Evolutionary conservation across 495 filamentous ascomycete species (phyloP).

Genomic region (Lasiosphaeria ovina): DNA sequence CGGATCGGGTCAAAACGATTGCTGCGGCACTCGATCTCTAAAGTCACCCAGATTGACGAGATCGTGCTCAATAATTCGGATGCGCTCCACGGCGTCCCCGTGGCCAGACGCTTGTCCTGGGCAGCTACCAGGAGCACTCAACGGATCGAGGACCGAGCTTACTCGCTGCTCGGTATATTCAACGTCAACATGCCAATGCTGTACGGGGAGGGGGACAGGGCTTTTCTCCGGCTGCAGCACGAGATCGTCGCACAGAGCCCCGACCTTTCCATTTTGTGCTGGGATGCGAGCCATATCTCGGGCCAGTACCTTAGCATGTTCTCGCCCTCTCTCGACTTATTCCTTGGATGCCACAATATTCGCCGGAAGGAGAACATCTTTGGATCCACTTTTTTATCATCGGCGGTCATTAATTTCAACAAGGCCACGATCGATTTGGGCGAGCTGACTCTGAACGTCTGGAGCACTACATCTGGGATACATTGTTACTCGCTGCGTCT

Average conservation of each 20-base stretch:
- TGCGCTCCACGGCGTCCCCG: not conserved
- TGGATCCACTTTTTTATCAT: too few relatives aligned
- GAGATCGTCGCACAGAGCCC: not conserved
- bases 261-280: too few relatives aligned
- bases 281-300: too few relatives aligned
- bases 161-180: constrained; percentile 16
- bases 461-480: too few relatives aligned
- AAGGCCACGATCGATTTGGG: too few relatives aligned
- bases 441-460: too few relatives aligned
- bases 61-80: not conserved
- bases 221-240: constrained; percentile 13
- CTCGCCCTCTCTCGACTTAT: too few relatives aligned
- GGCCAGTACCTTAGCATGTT: too few relatives aligned
- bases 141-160: constrained; percentile 14
- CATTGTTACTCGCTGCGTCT: too few relatives aligned
- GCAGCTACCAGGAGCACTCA: constrained; percentile 3
- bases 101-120: constrained; percentile 12
- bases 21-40: not conserved
- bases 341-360: too few relatives aligned
- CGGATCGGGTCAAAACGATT: constrained; percentile 9
- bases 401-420: too few relatives aligned
- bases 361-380: too few relatives aligned
- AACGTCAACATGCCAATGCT: constrained; percentile 11
- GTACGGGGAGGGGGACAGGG: constrained; percentile 13
- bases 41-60: not conserved